Percentiles rank a stretch among this genome's conserved stretches.
These are phyloP conservation scores for Yamadazyma pseudoaaseri DNA, from an alignment of 1,139 yeast species.

Conservation along the genomic window DNA sequence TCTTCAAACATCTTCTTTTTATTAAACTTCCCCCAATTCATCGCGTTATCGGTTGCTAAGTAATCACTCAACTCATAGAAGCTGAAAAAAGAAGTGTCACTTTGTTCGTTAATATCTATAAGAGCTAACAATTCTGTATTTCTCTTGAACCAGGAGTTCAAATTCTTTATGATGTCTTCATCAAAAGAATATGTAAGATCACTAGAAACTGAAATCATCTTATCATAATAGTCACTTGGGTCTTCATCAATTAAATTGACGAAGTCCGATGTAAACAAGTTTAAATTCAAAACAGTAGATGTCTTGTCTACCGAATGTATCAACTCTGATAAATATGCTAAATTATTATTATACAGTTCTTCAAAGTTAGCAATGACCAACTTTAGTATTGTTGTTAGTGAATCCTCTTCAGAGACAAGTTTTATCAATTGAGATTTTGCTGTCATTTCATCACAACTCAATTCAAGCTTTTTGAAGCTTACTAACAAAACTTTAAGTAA, in stretches of 20 bases:
- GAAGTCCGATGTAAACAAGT: slow-evolving; percentile 10
- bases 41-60: slow-evolving; percentile 6
- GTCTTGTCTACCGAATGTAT: neutral
- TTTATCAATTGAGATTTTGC: slow-evolving; percentile 9
- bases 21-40: slow-evolving; percentile 12
- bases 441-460: slow-evolving; percentile 13
- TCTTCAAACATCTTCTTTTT: slow-evolving; percentile 8
- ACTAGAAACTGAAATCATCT: slow-evolving; percentile 11
- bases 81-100: slow-evolving; percentile 1
- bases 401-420: slow-evolving; percentile 4
- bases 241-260: slow-evolving; percentile 13
- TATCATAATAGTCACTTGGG: slow-evolving; percentile 11
- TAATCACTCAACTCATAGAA: slow-evolving; percentile 8
- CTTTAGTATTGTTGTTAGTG: slow-evolving; percentile 1
- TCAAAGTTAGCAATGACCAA: slow-evolving; percentile 2
- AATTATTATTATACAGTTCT: slow-evolving; percentile 7
- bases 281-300: neutral
- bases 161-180: slow-evolving; percentile 6
- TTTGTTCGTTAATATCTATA: slow-evolving; percentile 1
- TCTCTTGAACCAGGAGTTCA: slow-evolving; percentile 11
- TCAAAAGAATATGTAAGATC: slow-evolving; percentile 10
- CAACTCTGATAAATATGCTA: neutral
- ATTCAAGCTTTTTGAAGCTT: slow-evolving; percentile 10
- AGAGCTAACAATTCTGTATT: slow-evolving; percentile 3
- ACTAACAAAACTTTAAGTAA: slow-evolving; percentile 10